Conservation (phyloP, 2,329 filamentous ascomycete species). For the Ophiostoma sp. region DNA sequence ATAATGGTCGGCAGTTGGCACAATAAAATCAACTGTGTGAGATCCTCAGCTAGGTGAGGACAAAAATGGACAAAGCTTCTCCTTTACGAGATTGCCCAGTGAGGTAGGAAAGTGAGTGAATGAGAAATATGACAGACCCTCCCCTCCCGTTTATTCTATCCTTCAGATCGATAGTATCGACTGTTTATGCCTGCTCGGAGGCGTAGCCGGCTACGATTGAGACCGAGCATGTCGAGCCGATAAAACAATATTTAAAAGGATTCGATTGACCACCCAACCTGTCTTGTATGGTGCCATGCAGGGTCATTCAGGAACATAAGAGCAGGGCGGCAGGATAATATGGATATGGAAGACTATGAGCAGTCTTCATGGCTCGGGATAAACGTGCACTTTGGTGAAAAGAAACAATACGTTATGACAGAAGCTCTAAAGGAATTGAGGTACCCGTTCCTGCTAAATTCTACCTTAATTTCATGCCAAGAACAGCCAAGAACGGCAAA, state of each 20-base stretch:
- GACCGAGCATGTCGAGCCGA: slow-evolving; percentile 5
- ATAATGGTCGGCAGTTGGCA: not conserved
- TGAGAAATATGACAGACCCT: not conserved
- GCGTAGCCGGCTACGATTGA: not conserved
- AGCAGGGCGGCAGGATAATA: not conserved
- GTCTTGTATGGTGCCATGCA: not conserved
- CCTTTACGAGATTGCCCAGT: not conserved
- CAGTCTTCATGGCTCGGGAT: not conserved
- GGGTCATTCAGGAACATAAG: not conserved
- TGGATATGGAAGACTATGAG: not conserved
- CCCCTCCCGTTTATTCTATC: not conserved
- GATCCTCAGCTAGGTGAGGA: not conserved
- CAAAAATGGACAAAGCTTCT: not conserved
- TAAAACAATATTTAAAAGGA: not conserved
- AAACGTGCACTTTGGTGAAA: not conserved
- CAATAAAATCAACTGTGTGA: not conserved
- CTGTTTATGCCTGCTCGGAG: not conserved
- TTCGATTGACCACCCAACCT: not conserved
- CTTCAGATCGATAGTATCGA: not conserved
- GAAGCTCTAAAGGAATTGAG: not conserved
- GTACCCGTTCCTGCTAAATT: not conserved
- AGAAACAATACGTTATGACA: not conserved
- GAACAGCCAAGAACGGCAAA: not conserved
- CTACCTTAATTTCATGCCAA: not conserved
- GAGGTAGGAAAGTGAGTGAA: not conserved